Conservation (phyloP, 805 yeast species). For the Limtongia smithiae region DNA sequence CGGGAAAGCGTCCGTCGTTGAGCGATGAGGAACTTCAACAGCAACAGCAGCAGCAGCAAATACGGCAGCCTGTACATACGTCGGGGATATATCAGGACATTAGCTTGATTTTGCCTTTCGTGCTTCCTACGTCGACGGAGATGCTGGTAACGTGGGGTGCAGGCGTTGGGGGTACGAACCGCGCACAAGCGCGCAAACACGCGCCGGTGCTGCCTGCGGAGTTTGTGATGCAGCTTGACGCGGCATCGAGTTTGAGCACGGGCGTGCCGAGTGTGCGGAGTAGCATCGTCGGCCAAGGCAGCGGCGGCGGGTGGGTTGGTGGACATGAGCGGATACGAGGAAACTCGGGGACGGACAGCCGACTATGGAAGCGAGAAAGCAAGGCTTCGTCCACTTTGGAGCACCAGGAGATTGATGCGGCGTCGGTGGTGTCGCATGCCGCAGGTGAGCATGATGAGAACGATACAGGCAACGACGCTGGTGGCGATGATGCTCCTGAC, state of each 20-base stretch:
- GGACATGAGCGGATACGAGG: background rate
- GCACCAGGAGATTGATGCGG: background rate
- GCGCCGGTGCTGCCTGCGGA: constrained; percentile 73
- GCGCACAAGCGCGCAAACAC: constrained; percentile 50
- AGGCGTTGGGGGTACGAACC: constrained; percentile 61
- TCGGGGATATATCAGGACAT: constrained; percentile 36
- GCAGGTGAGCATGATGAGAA: background rate
- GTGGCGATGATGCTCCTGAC: background rate
- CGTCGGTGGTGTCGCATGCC: background rate
- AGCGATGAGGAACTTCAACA: constrained; percentile 10
- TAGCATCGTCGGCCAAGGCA: constrained; percentile 16
- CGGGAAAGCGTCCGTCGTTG: background rate
- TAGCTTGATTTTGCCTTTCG: constrained; percentile 44
- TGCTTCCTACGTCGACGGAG: constrained; percentile 71
- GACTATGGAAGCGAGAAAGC: background rate
- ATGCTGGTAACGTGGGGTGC: constrained; percentile 73
- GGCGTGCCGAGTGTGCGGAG: constrained; percentile 24
- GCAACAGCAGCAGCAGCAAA: constrained; percentile 3
- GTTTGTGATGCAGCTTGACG: constrained; percentile 69
- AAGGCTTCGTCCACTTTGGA: background rate
- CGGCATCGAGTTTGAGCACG: constrained; percentile 26
- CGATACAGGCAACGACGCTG: background rate
- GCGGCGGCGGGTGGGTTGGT: background rate
- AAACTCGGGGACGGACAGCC: background rate
- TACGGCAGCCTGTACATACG: constrained; percentile 2